Percentiles rank a stretch among this genome's conserved stretches.
phyloP scores from a whole-genome alignment of 495 filamentous ascomycete species.

The Xylaria sp. region DNA sequence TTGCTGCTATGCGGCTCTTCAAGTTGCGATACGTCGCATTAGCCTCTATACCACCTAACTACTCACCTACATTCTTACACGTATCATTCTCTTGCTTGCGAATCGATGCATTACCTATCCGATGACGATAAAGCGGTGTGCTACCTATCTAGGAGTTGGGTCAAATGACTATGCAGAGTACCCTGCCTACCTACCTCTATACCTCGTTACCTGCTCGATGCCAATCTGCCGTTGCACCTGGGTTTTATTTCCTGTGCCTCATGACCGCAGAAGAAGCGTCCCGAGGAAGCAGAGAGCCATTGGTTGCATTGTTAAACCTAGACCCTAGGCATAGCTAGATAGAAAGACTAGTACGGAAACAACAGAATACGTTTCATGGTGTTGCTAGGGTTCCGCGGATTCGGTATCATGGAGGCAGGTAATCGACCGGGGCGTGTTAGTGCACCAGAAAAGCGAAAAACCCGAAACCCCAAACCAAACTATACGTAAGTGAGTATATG shows the following conservation, averaged over 20 bases:
- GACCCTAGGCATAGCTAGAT: neutral
- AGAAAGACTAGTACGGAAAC: constrained; percentile 2
- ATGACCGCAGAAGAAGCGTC: neutral
- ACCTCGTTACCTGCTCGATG: neutral
- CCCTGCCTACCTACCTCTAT: neutral
- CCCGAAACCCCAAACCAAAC: neutral
- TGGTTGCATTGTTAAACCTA: neutral
- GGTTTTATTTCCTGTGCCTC: neutral
- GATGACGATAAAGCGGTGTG: neutral
- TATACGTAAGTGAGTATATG: neutral
- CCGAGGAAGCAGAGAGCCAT: neutral
- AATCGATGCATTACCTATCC: neutral
- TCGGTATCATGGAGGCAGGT: constrained; percentile 4
- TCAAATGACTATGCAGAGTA: constrained; percentile 4
- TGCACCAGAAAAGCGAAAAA: neutral
- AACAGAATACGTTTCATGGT: neutral
- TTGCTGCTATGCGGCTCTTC: constrained; percentile 11
- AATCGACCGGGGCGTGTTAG: neutral
- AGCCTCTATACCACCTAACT: neutral
- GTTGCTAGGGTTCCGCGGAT: neutral
- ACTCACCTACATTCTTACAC: neutral
- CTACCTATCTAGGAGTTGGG: neutral
- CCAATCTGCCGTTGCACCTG: neutral
- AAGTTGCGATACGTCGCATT: neutral
- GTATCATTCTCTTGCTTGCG: neutral